Conservation (phyloP, 257 asterid genomes). For the Marsdenia floribunda region DNA sequence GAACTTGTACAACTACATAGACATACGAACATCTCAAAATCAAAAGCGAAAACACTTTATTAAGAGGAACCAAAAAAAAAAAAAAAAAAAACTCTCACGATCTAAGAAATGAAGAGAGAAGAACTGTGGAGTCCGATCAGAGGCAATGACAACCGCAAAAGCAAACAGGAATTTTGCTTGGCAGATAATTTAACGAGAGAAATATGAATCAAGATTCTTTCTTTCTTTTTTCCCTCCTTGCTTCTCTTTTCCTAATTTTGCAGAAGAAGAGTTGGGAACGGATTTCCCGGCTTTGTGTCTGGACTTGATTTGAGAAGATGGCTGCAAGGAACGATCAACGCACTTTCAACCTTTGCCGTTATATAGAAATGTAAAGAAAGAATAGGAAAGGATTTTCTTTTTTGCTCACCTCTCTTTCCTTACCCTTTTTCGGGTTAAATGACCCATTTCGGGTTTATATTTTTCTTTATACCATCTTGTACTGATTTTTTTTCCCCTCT, state of each 20-base stretch:
- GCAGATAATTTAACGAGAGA: not conserved
- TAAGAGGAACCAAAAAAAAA: not conserved
- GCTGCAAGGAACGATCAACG: not conserved
- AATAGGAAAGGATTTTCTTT: too few relatives aligned
- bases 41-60: not conserved
- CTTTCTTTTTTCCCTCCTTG: not conserved
- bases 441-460: too few relatives aligned
- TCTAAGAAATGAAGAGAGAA: conserved; percentile 3
- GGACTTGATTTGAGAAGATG: not conserved
- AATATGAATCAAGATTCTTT: not conserved
- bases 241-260: not conserved
- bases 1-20: not conserved
- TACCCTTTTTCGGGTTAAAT: too few relatives aligned
- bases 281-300: not conserved
- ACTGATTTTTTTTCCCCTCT: too few relatives aligned
- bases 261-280: not conserved
- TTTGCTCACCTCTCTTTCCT: too few relatives aligned
- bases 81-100: too few relatives aligned
- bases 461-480: too few relatives aligned
- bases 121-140: conserved; percentile 10
- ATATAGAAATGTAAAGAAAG: not conserved
- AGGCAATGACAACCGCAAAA: conserved; percentile 4
- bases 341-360: conserved; percentile 5
- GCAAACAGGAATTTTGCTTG: not conserved
- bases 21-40: not conserved